Evolutionary conservation across 768 basidiomycete species (phyloP), one percentile per base, ranked within the genome.

Genomic region (Dioszegia crocea): DNA sequence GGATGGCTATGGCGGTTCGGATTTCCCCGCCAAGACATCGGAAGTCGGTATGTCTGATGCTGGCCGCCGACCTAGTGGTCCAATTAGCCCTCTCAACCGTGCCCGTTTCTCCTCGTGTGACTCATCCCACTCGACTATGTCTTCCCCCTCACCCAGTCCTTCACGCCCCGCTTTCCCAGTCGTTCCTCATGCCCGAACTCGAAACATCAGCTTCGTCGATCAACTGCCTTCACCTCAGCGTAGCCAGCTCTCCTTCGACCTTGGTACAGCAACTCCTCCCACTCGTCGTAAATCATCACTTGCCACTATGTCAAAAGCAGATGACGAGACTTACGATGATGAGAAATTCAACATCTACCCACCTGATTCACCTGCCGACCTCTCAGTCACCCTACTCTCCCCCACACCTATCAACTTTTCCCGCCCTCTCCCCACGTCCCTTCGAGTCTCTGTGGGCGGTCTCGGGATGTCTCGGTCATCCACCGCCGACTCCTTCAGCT

Each of bases 1-100:
- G 27, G 63, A 68, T 17, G 66, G 66, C 17, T 67, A 64, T 27
- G 52, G 33, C 17, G 52, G 38, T 4, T 6, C 52, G 33, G 31
- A 4, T 16, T 50, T 23, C 3, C 44, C 44, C 17, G 23, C 30
- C 6, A 19, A 12, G 23, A 10, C 49, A 2, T 29, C 47, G 27
- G 29, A 29, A 30, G 27, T 48, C 27, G 47, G 33, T n/a, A n/a
- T n/a, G n/a, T n/a, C n/a, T n/a, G n/a, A n/a, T n/a, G n/a, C n/a
- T n/a, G n/a, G n/a, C n/a, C n/a, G n/a, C n/a, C n/a, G n/a, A n/a
- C n/a, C n/a, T n/a, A n/a, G n/a, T n/a, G n/a, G n/a, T n/a, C n/a
- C n/a, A n/a, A n/a, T n/a, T n/a, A n/a, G n/a, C n/a, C n/a, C n/a
- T n/a, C n/a, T n/a, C n/a, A n/a, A 33, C 33, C 33, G 33, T 14